These are phyloP conservation scores for Flagelloscypha sp. DNA, from an alignment of 768 basidiomycete genomes.

Conservation along the genomic window DNA sequence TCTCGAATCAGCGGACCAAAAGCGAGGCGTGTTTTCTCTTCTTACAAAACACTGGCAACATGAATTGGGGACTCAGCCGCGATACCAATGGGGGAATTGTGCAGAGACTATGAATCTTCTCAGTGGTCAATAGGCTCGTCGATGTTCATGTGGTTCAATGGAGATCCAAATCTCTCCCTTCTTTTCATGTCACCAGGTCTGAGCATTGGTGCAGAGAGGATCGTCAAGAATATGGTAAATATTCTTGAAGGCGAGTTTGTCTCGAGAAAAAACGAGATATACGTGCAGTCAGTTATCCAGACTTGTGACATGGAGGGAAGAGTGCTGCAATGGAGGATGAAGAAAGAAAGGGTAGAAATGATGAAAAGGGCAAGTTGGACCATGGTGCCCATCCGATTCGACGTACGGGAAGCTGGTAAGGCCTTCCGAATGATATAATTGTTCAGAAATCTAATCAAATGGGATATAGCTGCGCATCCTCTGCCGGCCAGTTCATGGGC, in stretches of 20 bases:
- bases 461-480: too few species aligned
- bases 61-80: too few species aligned
- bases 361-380: constrained; percentile 8
- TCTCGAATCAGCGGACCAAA: too few species aligned
- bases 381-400: constrained; percentile 8
- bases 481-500: too few species aligned
- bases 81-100: too few species aligned
- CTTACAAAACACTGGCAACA: too few species aligned
- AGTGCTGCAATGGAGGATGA: constrained; percentile 9
- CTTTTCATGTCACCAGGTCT: not conserved
- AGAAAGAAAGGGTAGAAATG: not conserved
- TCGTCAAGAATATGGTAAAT: not conserved
- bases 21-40: too few species aligned
- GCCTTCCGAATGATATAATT: not conserved
- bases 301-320: constrained; percentile 1
- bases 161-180: constrained; percentile 1
- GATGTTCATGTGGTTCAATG: constrained; percentile 2
- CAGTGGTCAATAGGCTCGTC: too few species aligned
- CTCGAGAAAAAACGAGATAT: not conserved
- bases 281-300: constrained; percentile 1
- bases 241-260: constrained; percentile 1
- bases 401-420: not conserved
- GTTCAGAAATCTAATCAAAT: too few species aligned
- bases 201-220: not conserved
- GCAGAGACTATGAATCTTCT: too few species aligned